These are phyloP conservation scores for Cornus florida DNA, from an alignment of 148 eudicot genomes.

Conservation along the genomic window DNA sequence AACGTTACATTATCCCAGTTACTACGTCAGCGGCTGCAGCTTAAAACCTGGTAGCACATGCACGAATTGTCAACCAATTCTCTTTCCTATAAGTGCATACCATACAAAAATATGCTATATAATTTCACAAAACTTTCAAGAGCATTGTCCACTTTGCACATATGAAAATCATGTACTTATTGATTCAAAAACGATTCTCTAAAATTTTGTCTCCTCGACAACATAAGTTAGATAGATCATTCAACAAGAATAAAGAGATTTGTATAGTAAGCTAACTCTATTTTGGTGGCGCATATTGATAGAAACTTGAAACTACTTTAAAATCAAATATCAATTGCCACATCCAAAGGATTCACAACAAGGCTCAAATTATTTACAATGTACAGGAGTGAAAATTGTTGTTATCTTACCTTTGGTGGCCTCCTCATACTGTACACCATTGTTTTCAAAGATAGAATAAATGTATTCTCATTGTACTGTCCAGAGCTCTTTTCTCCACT, in stretches of 20 bases:
- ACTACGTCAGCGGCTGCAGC: neutral
- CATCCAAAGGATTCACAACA: neutral
- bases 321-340: neutral
- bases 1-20: neutral
- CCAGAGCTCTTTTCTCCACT: conserved; percentile 40
- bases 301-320: too few relatives aligned
- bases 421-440: conserved; percentile 65
- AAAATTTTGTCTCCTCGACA: neutral
- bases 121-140: neutral
- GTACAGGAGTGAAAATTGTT: neutral
- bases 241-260: neutral
- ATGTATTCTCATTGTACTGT: conserved; percentile 54
- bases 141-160: neutral
- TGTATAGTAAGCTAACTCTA: too few relatives aligned
- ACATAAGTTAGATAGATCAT: neutral
- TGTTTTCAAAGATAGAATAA: conserved; percentile 59
- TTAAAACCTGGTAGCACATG: neutral
- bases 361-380: conserved; percentile 3
- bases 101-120: neutral
- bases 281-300: too few relatives aligned
- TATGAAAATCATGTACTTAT: neutral
- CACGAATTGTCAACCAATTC: too few relatives aligned
- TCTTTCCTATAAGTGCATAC: neutral
- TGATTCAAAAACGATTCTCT: too few relatives aligned
- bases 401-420: conserved; percentile 68